These are phyloP conservation scores for Xylariaceae sp. DNA, from an alignment of 2,329 filamentous ascomycete species.

Conservation along the genomic window DNA sequence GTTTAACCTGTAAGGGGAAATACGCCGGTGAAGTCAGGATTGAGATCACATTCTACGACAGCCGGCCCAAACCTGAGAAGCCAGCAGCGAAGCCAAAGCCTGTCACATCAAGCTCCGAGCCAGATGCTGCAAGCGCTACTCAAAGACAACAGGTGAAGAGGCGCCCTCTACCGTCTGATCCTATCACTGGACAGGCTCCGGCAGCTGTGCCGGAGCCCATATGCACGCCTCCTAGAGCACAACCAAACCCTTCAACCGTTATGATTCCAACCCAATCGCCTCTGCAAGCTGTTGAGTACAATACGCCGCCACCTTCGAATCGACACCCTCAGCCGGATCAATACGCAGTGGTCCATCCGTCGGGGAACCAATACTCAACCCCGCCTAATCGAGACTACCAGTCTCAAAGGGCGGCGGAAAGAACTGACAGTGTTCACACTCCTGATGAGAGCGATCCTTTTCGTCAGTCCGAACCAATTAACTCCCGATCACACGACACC, in stretches of 20 bases:
- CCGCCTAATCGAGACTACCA: slow-evolving; percentile 47
- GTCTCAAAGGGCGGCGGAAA: slow-evolving; percentile 32
- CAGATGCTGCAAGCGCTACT: slow-evolving; percentile 32
- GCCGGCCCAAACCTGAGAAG: slow-evolving; percentile 80
- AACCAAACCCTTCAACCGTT: slow-evolving; percentile 49
- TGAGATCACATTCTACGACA: slow-evolving; percentile 96
- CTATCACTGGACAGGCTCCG: slow-evolving; percentile 63
- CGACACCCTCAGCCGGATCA: slow-evolving; percentile 45
- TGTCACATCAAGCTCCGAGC: slow-evolving; percentile 43
- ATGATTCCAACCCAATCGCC: slow-evolving; percentile 60
- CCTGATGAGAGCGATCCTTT: slow-evolving; percentile 39
- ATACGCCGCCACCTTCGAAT: slow-evolving; percentile 45
- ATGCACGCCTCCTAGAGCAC: slow-evolving; percentile 55
- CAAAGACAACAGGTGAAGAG: slow-evolving; percentile 73
- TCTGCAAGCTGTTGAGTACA: slow-evolving; percentile 59
- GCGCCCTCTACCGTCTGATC: slow-evolving; percentile 81
- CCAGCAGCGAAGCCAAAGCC: slow-evolving; percentile 60
- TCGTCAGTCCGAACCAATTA: slow-evolving; percentile 43
- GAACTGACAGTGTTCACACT: slow-evolving; percentile 33
- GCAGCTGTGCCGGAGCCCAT: slow-evolving; percentile 49
- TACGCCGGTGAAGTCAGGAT: slow-evolving; percentile 95
- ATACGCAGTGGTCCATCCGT: slow-evolving; percentile 42
- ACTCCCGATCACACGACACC: slow-evolving; percentile 39
- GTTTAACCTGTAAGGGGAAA: slow-evolving; percentile 84
- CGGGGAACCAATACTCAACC: slow-evolving; percentile 41